Evolutionary conservation across 805 yeast species (phyloP).

Genomic region (Candida argentea): DNA sequence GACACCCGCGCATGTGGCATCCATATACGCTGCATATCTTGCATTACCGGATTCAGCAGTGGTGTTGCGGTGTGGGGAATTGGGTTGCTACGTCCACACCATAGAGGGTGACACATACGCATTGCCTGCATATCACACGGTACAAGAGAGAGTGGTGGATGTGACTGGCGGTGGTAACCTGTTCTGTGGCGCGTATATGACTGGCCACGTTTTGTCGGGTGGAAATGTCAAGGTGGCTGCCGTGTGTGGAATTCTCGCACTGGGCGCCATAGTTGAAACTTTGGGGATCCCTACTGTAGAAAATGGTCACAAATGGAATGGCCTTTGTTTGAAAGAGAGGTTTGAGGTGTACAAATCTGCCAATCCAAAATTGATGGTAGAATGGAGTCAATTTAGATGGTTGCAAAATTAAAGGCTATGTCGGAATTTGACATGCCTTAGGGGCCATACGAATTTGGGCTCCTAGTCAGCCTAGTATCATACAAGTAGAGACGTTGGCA

Average conservation of each 20-base stretch:
- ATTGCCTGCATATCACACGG: slow-evolving; percentile 68
- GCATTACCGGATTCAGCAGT: slow-evolving; percentile 34
- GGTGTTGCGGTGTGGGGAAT: slow-evolving; percentile 66
- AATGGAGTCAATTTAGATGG: too few relatives aligned
- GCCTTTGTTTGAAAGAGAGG: slow-evolving; percentile 33
- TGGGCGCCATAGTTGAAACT: slow-evolving; percentile 75
- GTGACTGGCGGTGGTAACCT: slow-evolving; percentile 39
- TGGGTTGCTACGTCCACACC: slow-evolving; percentile 51
- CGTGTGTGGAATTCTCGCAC: slow-evolving; percentile 63
- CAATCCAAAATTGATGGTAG: too few relatives aligned
- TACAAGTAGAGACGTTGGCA: too few relatives aligned
- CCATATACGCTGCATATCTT: slow-evolving; percentile 30
- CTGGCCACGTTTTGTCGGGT: slow-evolving; percentile 43
- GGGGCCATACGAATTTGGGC: too few relatives aligned
- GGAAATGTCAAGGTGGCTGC: slow-evolving; percentile 45
- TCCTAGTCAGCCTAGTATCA: too few relatives aligned
- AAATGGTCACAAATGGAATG: slow-evolving; percentile 59
- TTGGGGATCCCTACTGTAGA: slow-evolving; percentile 45
- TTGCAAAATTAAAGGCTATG: too few relatives aligned
- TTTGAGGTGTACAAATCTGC: slow-evolving; percentile 26
- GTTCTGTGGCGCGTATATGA: slow-evolving; percentile 35
- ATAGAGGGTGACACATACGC: slow-evolving; percentile 20
- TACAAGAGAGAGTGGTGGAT: slow-evolving; percentile 25
- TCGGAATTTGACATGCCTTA: too few relatives aligned
- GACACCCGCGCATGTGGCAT: slow-evolving; percentile 19